These are phyloP conservation scores for Pseudocercospora eumusae DNA, from an alignment of 2,329 filamentous ascomycete species.

Conservation along the genomic window DNA sequence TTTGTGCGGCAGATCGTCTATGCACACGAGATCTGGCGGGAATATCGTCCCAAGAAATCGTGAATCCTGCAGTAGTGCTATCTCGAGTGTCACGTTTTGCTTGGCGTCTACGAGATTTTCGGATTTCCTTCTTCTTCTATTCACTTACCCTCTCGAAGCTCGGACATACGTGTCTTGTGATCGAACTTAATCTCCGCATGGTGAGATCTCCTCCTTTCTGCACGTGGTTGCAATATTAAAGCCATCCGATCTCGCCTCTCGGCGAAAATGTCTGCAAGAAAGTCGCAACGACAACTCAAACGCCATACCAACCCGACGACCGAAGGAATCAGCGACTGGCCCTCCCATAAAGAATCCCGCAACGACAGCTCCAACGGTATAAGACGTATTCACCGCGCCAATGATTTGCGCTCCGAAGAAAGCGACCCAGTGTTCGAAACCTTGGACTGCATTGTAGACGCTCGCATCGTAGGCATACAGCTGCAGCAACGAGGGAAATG, in stretches of 20 bases:
- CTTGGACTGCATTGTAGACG: slow-evolving; percentile 72
- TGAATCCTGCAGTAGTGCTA: not conserved
- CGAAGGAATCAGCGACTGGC: slow-evolving; percentile 50
- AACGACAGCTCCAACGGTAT: slow-evolving; percentile 70
- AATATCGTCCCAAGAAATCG: not conserved
- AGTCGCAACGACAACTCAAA: slow-evolving; percentile 65
- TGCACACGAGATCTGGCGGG: not conserved
- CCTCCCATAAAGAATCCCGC: slow-evolving; percentile 70
- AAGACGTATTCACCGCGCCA: slow-evolving; percentile 66
- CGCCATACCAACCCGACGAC: slow-evolving; percentile 64
- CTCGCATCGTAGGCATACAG: slow-evolving; percentile 74
- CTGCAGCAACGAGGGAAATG: slow-evolving; percentile 68
- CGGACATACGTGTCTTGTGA: not conserved
- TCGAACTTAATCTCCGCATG: slow-evolving; percentile 28
- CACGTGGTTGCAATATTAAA: slow-evolving; percentile 59
- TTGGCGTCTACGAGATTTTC: not conserved
- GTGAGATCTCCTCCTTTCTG: slow-evolving; percentile 54
- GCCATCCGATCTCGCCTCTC: slow-evolving; percentile 60
- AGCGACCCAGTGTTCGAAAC: slow-evolving; percentile 64
- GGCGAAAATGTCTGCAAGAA: slow-evolving; percentile 69
- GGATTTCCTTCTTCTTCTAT: too few relatives aligned
- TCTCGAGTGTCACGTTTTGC: not conserved
- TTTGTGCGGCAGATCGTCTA: not conserved
- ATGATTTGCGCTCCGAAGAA: slow-evolving; percentile 59
- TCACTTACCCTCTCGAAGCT: not conserved